Base-by-base conservation (phyloP, 495 filamentous ascomycete genomes). In the Aspergillus haitiensis region DNA sequence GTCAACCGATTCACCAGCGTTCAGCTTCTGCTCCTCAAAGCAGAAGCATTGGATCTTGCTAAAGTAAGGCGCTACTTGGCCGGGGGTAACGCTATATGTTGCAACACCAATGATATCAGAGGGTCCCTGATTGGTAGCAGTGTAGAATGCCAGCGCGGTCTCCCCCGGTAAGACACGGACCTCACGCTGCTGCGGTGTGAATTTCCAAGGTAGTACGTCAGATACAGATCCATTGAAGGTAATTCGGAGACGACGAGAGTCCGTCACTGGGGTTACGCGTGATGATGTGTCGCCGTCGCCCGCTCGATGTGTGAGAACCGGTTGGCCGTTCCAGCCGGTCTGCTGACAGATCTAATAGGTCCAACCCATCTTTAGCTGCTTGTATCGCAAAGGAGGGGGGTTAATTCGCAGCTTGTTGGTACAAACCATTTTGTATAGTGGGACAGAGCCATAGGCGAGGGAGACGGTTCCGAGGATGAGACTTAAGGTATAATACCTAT, bases 21-120 rank as follows among this genome's bases (percentile, higher is more conserved):
- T 93, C 52, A 98, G 75, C 63, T 95, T 84, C 82, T 98, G 88
- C 74, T 91, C 92, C 80, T 99, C 95, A 70, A 99, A 99, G 72
- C 95, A 99, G 75, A 99, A 99, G 67, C 95, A 99, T 75, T 99
- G 95, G 53, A 99, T 99, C 82, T 99, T 99, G 82, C 88, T 92
- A 73, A 99, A 99, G 70, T 99, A 99, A 5, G 91, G 93, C 32
- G 95, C 93, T 32, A 96, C 91, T 78, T 98, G 95, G 11, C 85
- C 93, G 8, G 95, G 95, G 10, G 92, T 97, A 50, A 99, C 95
- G 71, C 88, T 92, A 72, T 99, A 99, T 9, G 95, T 99, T 40
- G 95, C 95, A 27, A 99, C 91, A 44, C 95, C 95, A 67, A 99
- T 97, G 62, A 99, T 97, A 75, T 98, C 94, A 61, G 88, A 80